phyloP scores from a whole-genome alignment of 768 basidiomycete genomes.

The Brasilioporus rufonigricans region DNA sequence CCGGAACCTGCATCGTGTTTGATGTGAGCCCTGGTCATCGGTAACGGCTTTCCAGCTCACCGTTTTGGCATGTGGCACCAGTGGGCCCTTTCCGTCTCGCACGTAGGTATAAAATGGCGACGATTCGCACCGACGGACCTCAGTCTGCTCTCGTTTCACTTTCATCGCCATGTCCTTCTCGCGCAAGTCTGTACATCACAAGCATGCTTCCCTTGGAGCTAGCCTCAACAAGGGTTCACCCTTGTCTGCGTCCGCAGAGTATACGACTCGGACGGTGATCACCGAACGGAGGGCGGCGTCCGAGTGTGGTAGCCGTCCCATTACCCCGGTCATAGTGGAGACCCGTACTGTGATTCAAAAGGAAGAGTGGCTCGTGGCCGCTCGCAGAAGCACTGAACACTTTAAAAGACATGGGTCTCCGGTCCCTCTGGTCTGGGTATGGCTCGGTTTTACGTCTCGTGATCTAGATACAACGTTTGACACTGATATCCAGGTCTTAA shows the following conservation, averaged over 20 bases:
- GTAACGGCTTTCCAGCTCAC: too few species aligned
- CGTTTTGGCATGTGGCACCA: background rate
- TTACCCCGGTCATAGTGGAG: conserved; percentile 13
- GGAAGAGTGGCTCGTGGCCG: conserved; percentile 30
- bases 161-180: conserved; percentile 5
- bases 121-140: background rate
- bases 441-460: background rate
- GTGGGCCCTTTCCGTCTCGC: background rate
- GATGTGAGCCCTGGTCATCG: too few species aligned
- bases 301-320: conserved; percentile 15
- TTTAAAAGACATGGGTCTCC: conserved; percentile 29
- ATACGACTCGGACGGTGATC: background rate
- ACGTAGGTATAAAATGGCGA: conserved; percentile 17
- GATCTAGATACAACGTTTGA: background rate
- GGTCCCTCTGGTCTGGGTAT: conserved; percentile 32
- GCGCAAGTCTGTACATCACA: conserved; percentile 8
- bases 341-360: conserved; percentile 19
- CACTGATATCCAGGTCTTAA: conserved; percentile 20
- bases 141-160: background rate
- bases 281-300: conserved; percentile 5
- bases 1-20: background rate
- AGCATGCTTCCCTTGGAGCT: too few species aligned
- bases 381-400: conserved; percentile 29
- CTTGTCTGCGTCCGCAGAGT: conserved; percentile 16
- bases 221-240: conserved; percentile 8